Evolutionary conservation across 2,329 filamentous ascomycete genomes (phyloP), one percentile per base, ranked within the genome.

Genomic region (Colletotrichum scovillei): DNA sequence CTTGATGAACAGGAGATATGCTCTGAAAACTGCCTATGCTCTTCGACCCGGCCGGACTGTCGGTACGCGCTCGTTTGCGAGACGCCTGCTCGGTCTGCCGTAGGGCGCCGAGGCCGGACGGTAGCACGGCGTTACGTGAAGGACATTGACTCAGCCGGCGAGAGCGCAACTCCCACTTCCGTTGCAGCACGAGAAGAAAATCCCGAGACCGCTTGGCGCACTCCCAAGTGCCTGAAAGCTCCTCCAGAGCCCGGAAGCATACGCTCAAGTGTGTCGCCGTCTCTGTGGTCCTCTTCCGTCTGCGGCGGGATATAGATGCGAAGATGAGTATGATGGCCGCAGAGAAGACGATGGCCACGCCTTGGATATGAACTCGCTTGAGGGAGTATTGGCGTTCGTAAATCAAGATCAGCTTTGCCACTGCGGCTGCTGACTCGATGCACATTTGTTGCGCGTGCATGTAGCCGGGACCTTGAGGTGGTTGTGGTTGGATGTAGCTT

Each of bases 231-330:
- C 58, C n/a, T 14, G 66, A 69, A 2, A 73, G 30, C 30, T 78
- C 76, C 4, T 78, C 78, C 0, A 79, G 64, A 1, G 78, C 78
- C 38, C 77, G 68, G 52, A 78, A 78, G 71, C 78, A 79, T 1
- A 75, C 62, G 55, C 74, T 77, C 5, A 79, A 70, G 42, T 79
- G 67, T 2, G 56, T 66, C 12, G 60, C 46, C 2, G 63, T 63
- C 28, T 63, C 74, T 19, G 2, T 67, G 53, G 24, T 74, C 67
- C 16, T 76, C 67, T 35, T 74, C 64, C 11, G 38, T 22, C 4
- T 55, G 53, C 55, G 75, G 55, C 24, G 58, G n/a, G 55, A 73
- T 62, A 64, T 77, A 26, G 65, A 72, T 14, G 69, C 76, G 38
- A 76, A 75, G 30, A 76, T 78, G 53, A 78, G 63, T 4, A 73